These are phyloP conservation scores for Cryphonectria naterciae DNA, from an alignment of 2,329 filamentous ascomycete genomes.

Conservation along the genomic window DNA sequence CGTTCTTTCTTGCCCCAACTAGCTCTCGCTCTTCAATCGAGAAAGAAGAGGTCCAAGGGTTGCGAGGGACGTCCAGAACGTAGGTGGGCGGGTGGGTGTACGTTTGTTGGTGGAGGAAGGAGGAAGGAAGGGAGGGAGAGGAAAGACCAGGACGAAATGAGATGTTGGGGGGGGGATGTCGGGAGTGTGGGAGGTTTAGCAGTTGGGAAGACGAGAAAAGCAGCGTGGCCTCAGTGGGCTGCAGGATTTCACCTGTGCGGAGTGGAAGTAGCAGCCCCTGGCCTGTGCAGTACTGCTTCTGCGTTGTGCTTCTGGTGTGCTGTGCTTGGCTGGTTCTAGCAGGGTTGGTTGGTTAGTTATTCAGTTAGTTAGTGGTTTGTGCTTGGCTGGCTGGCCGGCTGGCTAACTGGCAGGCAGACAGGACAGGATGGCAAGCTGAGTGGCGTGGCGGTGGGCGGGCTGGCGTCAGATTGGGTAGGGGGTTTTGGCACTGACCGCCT, in stretches of 20 bases:
- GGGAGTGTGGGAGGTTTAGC: constrained; percentile 22
- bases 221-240: not conserved
- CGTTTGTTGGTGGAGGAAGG: constrained; percentile 15
- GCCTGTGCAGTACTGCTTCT: not conserved
- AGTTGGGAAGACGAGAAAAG: constrained; percentile 26
- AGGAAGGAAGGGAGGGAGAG: constrained; percentile 29
- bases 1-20: constrained; percentile 24
- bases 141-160: constrained; percentile 28
- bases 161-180: constrained; percentile 24
- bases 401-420: not conserved
- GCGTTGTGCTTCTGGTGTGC: not conserved
- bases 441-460: not conserved
- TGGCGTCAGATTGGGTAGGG: no score
- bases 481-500: constrained; percentile 10
- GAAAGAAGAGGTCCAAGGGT: constrained; percentile 25
- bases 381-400: not conserved
- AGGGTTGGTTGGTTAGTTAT: not conserved
- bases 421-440: not conserved
- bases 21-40: constrained; percentile 18
- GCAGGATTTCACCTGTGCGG: constrained; percentile 8
- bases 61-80: constrained; percentile 5
- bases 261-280: not conserved
- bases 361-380: not conserved
- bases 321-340: not conserved
- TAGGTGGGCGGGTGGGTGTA: constrained; percentile 5